Base-by-base conservation (phyloP, 2,329 filamentous ascomycete species). In the Scedosporium aurantiacum region DNA sequence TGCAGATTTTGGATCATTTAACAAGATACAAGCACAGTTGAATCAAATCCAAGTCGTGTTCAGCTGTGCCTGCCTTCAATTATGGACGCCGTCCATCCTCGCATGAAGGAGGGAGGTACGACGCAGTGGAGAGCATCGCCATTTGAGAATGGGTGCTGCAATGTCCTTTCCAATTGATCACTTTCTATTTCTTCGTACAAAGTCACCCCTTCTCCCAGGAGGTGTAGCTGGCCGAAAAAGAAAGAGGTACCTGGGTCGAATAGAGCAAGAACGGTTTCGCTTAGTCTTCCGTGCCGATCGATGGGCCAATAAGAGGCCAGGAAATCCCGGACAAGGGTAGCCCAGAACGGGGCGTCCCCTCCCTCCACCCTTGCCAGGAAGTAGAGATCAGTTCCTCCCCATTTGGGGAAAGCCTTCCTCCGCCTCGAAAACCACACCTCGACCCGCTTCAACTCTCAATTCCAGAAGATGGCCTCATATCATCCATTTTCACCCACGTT, bases 231-330 rank as follows among this genome's bases (percentile, higher is more conserved):
- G 21, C 52, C 52, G 52, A 28, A 55, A 55, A 27, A 55, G 25
- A 27, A 27, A 23, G 23, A 23, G 52, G 52, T 55, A 55, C 52
- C 43, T 47, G 43, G 5, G 43, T 23, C 43, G 16, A 47, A 28
- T 8, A 10, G 23, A 57, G 18, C 16, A 37, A 18, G 27, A n/a
- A 40, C 54, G 32, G 54, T 57, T 27, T 37, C 52, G 58, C 58
- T 54, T 54, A 54, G 50, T 54, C 50, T 54, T 60, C 58, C 58
- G 58, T 60, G 47, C 58, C 58, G 58, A 47, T 14, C 14, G 47
- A 32, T 27, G 43, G 45, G 27, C 58, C 58, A 54, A 28, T 60
- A 8, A 60, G 27, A 28, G 8, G 45, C 23, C 47, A 28, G 47
- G 58, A 37, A 60, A 50, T 50, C 58, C 58, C 45, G 58, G 58